Percentiles rank a stretch among this genome's conserved stretches.
Evolutionary conservation across 257 asterid species (phyloP).

Genomic region (Solanum okadae): DNA sequence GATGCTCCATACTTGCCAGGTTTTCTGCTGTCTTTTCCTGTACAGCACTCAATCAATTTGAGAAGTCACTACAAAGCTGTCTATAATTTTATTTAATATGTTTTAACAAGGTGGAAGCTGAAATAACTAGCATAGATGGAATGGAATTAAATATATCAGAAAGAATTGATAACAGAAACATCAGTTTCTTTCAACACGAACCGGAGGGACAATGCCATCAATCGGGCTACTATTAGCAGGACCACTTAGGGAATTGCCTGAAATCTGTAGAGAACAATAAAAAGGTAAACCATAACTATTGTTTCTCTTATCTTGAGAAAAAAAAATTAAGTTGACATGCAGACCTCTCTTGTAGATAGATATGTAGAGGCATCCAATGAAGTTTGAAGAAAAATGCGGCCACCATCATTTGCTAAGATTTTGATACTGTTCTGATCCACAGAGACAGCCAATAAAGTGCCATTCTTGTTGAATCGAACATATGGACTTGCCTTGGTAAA

Average conservation of each 20-base stretch:
- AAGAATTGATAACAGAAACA: background rate
- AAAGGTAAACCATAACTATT: background rate
- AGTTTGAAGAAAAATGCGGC: slow-evolving; percentile 36
- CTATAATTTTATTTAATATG: background rate
- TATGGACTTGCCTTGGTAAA: slow-evolving; percentile 43
- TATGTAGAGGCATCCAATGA: slow-evolving; percentile 18
- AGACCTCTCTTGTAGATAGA: slow-evolving; percentile 25
- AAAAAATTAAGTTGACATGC: background rate
- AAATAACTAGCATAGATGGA: background rate
- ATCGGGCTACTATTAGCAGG: background rate
- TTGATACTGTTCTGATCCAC: slow-evolving; percentile 39
- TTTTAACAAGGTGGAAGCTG: background rate
- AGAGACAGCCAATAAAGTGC: slow-evolving; percentile 53
- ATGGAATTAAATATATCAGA: background rate
- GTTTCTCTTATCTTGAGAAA: background rate
- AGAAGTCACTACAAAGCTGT: background rate
- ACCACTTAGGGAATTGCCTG: slow-evolving; percentile 6
- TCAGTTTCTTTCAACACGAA: background rate
- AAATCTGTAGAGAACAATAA: slow-evolving; percentile 25
- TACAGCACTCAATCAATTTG: background rate
- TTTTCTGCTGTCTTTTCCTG: slow-evolving; percentile 22
- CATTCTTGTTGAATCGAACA: slow-evolving; percentile 47
- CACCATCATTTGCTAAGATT: slow-evolving; percentile 51
- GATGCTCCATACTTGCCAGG: slow-evolving; percentile 7
- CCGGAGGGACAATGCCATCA: slow-evolving; percentile 6